Evolutionary conservation across 2,329 filamentous ascomycete species (phyloP), one percentile per base, ranked within the genome.

Genomic region (Aspergillus amoenus): DNA sequence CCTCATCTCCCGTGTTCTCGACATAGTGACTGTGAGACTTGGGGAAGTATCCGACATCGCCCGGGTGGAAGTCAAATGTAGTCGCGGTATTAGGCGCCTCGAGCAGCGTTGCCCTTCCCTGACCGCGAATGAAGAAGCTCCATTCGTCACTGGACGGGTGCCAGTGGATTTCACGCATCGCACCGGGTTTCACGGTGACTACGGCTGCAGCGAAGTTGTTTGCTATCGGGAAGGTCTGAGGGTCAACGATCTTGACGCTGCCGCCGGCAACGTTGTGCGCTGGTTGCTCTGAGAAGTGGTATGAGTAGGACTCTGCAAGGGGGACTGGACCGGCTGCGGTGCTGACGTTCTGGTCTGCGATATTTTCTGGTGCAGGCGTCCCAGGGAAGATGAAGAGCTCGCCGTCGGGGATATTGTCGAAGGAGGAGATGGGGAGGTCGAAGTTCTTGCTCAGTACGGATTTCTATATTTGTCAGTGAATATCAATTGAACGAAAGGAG

Each of bases 311-410:
- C 56, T 87, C 79, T 59, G 84, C 79, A 70, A 85, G 86, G 12
- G 86, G 89, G 68, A 86, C 81, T 70, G 88, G 86, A 63, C 88
- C 85, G 44, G 84, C 82, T 34, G 84, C 81, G 1, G 68, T 70
- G 0, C 74, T 80, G 2, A 88, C 87, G 32, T 81, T 80, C 68
- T 91, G 88, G 8, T 88, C 79, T 8, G 85, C 79, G 63, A 91
- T 87, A 18, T 85, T 78, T 3, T 81, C 84, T 0, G 88, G 88
- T 1, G 81, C 73, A 0, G 83, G 73, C 21, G 84, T 83, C 58
- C 88, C 89, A 65, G 88, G 82, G 79, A 92, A 92, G 70, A 92
- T 92, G 78, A 91, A 92, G 64, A 90, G 89, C 65, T 92, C 78
- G 7, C 79, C 76, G 49, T 83, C 73, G 4, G 88, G 88, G 11